A percentile compares a stretch with the other conserved stretches of the same genome.
Conservation (phyloP, 2,329 filamentous ascomycete genomes). For the Xylariaceae sp. region DNA sequence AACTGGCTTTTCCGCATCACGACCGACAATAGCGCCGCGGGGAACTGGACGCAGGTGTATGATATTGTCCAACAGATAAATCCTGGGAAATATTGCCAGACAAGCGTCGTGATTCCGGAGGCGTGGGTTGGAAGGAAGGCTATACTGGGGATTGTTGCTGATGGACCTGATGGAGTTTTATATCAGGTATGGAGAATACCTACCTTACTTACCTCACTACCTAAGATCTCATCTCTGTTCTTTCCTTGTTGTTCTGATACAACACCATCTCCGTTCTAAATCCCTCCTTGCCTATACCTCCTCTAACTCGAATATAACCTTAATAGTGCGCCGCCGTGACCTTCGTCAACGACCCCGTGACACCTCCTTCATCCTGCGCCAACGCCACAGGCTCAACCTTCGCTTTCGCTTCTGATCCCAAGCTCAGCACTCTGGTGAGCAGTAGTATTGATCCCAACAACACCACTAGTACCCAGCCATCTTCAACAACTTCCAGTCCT, state of each 20-base stretch:
- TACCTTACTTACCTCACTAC: not conserved
- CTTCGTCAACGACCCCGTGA: constrained; percentile 45
- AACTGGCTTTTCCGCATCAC: constrained; percentile 58
- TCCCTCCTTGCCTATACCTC: not conserved
- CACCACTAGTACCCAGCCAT: too few species aligned
- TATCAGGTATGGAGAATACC: constrained; percentile 45
- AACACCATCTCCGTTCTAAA: too few species aligned
- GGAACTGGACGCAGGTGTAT: constrained; percentile 53
- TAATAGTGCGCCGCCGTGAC: constrained; percentile 53
- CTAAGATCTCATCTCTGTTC: not conserved
- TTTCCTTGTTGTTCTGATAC: too few species aligned
- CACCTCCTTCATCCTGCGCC: constrained; percentile 31
- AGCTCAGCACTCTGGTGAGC: constrained; percentile 31
- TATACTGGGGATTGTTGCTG: constrained; percentile 48
- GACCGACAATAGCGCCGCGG: constrained; percentile 41
- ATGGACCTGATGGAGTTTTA: constrained; percentile 52
- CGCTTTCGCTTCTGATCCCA: constrained; percentile 28
- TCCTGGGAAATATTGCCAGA: constrained; percentile 51
- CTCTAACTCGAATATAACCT: not conserved
- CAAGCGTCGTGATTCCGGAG: constrained; percentile 43
- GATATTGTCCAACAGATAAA: constrained; percentile 53
- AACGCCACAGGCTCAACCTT: constrained; percentile 36
- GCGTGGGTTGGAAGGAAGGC: constrained; percentile 53
- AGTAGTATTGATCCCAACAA: constrained; percentile 12
- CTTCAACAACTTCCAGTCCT: too few species aligned